phyloP scores from a whole-genome alignment of 139 green algal species.

The Pleodorina starrii region DNA sequence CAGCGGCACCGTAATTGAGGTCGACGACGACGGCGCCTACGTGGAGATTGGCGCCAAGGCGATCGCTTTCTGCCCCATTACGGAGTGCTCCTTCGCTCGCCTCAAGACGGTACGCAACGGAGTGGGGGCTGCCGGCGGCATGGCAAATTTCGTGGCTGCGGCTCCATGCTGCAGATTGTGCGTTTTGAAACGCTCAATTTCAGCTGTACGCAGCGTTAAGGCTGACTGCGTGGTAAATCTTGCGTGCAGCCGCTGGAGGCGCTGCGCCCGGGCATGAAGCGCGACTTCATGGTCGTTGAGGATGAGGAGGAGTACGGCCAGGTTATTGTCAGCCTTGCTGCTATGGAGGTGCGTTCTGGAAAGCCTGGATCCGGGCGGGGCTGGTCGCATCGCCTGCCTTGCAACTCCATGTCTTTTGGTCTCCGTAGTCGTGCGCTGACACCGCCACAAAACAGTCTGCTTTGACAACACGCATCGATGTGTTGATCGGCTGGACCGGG shows the following conservation, averaged over 20 bases:
- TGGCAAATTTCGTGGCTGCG: constrained; percentile 5
- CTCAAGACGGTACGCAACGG: constrained; percentile 64
- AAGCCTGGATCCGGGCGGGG: no score
- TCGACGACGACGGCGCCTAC: constrained; percentile 91
- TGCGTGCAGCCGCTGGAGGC: constrained; percentile 75
- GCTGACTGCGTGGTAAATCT: background rate
- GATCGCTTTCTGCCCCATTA: constrained; percentile 84
- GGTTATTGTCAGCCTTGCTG: constrained; percentile 85
- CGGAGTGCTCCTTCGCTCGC: constrained; percentile 83
- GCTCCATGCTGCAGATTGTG: background rate
- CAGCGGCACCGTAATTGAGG: constrained; percentile 79
- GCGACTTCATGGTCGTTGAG: constrained; percentile 91
- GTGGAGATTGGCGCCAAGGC: constrained; percentile 96
- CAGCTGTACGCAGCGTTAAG: background rate
- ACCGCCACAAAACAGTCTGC: no score
- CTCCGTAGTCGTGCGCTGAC: no score
- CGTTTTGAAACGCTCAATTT: background rate
- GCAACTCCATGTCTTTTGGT: no score
- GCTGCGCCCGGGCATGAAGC: constrained; percentile 75
- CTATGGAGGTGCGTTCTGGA: constrained; percentile 88
- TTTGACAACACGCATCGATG: no score
- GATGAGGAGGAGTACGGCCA: constrained; percentile 84
- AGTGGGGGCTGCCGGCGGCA: background rate
- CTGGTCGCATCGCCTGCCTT: no score
- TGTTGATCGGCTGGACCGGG: no score